phyloP scores from a whole-genome alignment of 345 rosid genomes.

The Ricinus communis region DNA sequence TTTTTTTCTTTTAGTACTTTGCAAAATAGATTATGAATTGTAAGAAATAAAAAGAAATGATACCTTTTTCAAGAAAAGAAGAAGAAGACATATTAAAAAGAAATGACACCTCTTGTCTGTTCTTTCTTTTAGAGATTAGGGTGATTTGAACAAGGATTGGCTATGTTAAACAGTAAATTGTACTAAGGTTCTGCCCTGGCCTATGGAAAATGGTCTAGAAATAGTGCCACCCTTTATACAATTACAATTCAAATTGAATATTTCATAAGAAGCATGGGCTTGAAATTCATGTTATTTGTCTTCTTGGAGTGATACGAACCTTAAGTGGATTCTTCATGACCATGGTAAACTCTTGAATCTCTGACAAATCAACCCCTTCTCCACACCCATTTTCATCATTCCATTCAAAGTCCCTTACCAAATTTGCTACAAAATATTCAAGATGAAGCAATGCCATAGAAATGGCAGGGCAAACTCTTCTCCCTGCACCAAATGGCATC shows the following conservation, averaged over 20 bases:
- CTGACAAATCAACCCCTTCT: conserved; percentile 16
- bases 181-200: no score
- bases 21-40: no score
- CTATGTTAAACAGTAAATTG: no score
- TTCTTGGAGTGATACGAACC: not conserved
- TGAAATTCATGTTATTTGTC: not conserved
- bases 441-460: conserved; percentile 19
- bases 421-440: conserved; percentile 24
- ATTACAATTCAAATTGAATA: not conserved
- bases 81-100: no score
- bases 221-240: not conserved
- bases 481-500: conserved; percentile 28
- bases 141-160: no score
- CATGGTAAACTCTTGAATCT: conserved; percentile 19
- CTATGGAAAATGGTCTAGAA: not conserved
- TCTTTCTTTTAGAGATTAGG: no score
- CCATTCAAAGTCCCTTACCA: conserved; percentile 18
- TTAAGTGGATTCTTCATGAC: conserved; percentile 14
- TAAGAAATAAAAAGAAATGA: no score
- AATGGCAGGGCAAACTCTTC: conserved; percentile 24
- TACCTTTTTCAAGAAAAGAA: no score
- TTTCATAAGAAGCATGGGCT: not conserved
- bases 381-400: not conserved
- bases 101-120: no score
- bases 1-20: no score